Evolutionary conservation across 2,329 filamentous ascomycete species (phyloP).

Genomic region (Nannizzia gypsea): DNA sequence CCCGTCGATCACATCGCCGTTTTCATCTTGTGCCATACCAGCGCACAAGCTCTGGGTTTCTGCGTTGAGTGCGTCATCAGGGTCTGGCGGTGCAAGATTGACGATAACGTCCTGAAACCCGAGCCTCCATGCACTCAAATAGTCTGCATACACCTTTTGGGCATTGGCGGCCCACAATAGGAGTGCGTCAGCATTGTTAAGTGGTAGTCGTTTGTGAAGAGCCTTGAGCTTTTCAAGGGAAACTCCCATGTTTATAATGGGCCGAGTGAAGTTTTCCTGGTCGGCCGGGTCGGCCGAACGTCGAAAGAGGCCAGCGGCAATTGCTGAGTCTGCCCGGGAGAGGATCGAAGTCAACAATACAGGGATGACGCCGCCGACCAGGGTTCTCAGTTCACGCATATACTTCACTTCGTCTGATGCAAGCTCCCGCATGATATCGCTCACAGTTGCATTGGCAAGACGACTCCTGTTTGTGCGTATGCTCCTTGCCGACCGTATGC

Average conservation of each 20-base stretch:
- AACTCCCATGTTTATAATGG: constrained; percentile 89
- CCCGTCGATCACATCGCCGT: constrained; percentile 52
- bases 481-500: constrained; percentile 65
- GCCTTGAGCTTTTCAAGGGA: constrained; percentile 72
- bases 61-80: constrained; percentile 43
- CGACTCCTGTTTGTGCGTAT: constrained; percentile 61
- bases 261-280: constrained; percentile 59
- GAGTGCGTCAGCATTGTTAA: constrained; percentile 58
- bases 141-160: constrained; percentile 69
- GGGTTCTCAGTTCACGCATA: constrained; percentile 75
- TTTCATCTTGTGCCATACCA: constrained; percentile 45
- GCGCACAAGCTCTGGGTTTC: constrained; percentile 42
- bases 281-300: constrained; percentile 42
- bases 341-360: constrained; percentile 79
- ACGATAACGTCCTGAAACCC: constrained; percentile 93
- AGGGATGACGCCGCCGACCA: constrained; percentile 90
- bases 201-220: constrained; percentile 67
- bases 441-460: constrained; percentile 55
- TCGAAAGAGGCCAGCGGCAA: constrained; percentile 56
- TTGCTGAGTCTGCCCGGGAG: constrained; percentile 53
- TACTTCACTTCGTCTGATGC: constrained; percentile 77
- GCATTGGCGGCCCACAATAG: constrained; percentile 71
- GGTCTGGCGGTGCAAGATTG: constrained; percentile 68
- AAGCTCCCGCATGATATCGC: constrained; percentile 69
- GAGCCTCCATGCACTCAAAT: constrained; percentile 77